Evolutionary conservation across 371 early-diverging fungal genomes (phyloP).

Genomic region (Apophysomyces trapeziformis): DNA sequence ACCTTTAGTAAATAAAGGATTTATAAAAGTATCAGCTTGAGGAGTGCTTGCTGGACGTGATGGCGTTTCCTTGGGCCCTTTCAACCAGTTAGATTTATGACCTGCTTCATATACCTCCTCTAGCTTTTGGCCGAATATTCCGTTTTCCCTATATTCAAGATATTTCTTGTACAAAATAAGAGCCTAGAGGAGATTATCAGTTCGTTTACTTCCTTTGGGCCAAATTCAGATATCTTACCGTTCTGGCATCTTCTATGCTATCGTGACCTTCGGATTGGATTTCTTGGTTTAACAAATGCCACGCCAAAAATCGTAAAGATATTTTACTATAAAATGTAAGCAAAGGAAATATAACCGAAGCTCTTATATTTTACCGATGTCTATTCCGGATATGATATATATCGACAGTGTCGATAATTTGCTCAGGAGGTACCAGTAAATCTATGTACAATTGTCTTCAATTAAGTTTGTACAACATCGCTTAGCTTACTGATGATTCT

Average conservation of each 20-base stretch:
- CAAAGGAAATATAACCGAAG: not conserved
- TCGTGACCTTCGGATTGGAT: conserved; percentile 91
- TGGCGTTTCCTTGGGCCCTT: conserved; percentile 35
- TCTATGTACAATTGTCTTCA: conserved; percentile 44
- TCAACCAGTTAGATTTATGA: conserved; percentile 63
- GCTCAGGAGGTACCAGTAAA: conserved; percentile 83
- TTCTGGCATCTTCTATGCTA: conserved; percentile 91
- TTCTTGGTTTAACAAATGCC: conserved; percentile 83
- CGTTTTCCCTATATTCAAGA: conserved; percentile 63
- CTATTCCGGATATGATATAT: conserved; percentile 83
- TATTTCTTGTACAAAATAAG: conserved; percentile 83
- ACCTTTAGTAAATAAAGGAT: conserved; percentile 20
- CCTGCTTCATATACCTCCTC: conserved; percentile 89
- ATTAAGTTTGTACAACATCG: conserved; percentile 2
- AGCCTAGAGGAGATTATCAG: conserved; percentile 52
- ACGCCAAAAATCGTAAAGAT: conserved; percentile 89
- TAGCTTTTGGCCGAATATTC: conserved; percentile 72
- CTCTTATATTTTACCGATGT: conserved; percentile 55
- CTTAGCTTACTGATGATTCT: conserved; percentile 77
- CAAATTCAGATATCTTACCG: conserved; percentile 48
- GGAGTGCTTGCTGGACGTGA: conserved; percentile 22
- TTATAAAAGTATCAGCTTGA: conserved; percentile 22
- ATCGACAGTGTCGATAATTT: conserved; percentile 92
- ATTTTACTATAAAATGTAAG: conserved; percentile 62
- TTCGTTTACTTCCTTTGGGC: not conserved